These are phyloP conservation scores for Chernovozyma sophiae-reginae DNA, from an alignment of 1,139 yeast genomes.

Conservation along the genomic window DNA sequence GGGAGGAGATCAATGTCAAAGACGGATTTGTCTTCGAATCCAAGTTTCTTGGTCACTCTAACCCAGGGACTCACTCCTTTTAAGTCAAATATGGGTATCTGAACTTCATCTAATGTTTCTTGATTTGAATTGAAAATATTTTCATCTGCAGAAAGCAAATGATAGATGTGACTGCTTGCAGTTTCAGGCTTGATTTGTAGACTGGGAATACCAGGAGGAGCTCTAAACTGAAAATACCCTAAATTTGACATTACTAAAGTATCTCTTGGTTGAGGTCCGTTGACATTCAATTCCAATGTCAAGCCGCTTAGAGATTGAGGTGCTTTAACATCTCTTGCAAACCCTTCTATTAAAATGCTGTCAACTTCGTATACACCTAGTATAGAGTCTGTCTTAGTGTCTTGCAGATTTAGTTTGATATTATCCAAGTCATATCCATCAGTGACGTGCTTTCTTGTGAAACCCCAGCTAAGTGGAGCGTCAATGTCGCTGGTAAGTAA, in stretches of 20 bases:
- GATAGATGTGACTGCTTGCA: slow-evolving; percentile 28
- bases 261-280: background rate
- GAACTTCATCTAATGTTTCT: slow-evolving; percentile 13
- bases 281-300: slow-evolving; percentile 33
- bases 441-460: slow-evolving; percentile 42
- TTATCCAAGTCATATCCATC: slow-evolving; percentile 56
- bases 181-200: slow-evolving; percentile 41
- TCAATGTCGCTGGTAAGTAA: slow-evolving; percentile 57
- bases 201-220: slow-evolving; percentile 65
- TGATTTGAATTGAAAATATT: slow-evolving; percentile 26
- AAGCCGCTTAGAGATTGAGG: slow-evolving; percentile 49
- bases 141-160: slow-evolving; percentile 34
- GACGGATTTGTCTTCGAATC: slow-evolving; percentile 35
- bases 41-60: slow-evolving; percentile 37
- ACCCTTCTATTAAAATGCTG: slow-evolving; percentile 65
- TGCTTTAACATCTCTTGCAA: slow-evolving; percentile 44
- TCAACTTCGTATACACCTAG: slow-evolving; percentile 29
- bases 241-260: slow-evolving; percentile 56
- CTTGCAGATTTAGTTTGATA: slow-evolving; percentile 24
- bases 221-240: slow-evolving; percentile 74
- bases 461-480: slow-evolving; percentile 65
- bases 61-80: slow-evolving; percentile 49
- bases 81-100: slow-evolving; percentile 32
- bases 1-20: slow-evolving; percentile 10
- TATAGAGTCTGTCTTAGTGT: slow-evolving; percentile 3